Base-by-base conservation (phyloP, 73 alveolate genomes). In the Stentor roeselii region DNA sequence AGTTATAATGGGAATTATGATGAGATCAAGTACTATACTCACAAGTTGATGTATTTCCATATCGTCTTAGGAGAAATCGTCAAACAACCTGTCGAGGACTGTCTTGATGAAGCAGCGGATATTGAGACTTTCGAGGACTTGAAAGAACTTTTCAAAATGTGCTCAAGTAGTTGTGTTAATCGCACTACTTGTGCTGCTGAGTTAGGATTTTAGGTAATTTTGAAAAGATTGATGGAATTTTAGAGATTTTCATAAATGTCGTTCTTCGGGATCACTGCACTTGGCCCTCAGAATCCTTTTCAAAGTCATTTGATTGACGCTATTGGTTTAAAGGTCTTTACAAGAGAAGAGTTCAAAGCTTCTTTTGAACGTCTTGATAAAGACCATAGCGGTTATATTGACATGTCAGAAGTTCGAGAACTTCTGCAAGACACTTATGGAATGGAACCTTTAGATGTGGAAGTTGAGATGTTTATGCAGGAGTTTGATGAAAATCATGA, bases 371-470 rank as follows among this genome's bases (percentile, higher is more conserved):
- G 86, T 39, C 60, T 85, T 21, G 96, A 91, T 86, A 88, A 87
- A 60, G 96, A 91, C 67, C 84, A 86, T 11, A 86, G 93, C 76
- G 96, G 96, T 30, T 91, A 35, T 86, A 91, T 91, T 60, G 88
- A 90, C 30, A 87, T 92, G 14, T 84, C 82, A 42, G 96, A 91
- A 82, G 91, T 91, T 3, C 91, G 87, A 75, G 91, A 80, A 21
- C 60, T 91, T 37, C 93, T 91, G n/a, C 75, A 41, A 38, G 87
- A 85, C 80, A 88, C 96, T 32, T 91, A 91, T 83, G 96, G 96
- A 14, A 83, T 91, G 77, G 94, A 92, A 14, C 96, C 96, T 3
- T 87, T 91, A 3, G 96, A 91, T 38, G 94, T 87, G 50, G 96
- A 91, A 83, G 96, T 91, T 27, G 87, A 84, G 35, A 77, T 91